Evolutionary conservation across 208 protist species (phyloP), one percentile per base, ranked within the genome.

Genomic region (Strigomonas culicis): DNA sequence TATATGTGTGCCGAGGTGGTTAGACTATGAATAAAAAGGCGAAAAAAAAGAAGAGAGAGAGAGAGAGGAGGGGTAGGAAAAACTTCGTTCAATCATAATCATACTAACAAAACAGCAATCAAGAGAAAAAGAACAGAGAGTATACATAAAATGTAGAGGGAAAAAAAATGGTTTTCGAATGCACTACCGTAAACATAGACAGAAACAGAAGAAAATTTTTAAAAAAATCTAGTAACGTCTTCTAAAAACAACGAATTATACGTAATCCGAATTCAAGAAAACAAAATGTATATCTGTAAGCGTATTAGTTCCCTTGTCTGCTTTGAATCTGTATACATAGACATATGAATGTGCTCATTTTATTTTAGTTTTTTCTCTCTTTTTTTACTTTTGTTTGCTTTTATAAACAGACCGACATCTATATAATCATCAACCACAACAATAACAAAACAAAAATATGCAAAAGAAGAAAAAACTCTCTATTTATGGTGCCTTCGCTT

Each of bases 371-470:
- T 19, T 53, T 53, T 53, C 25, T 52, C n/a, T 52, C 15, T 52
- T 52, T 52, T 52, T 52, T 7, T 52, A 28, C 22, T 25, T 59
- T 46, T 60, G 55, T 55, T 30, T 60, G 10, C 25, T 60, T 68
- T 49, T 43, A 19, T 66, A 58, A 58, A 58, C 8, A 58, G 52
- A 58, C 4, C 6, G 22, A 58, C 11, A 41, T 19, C 4, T 30
- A 36, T 58, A 11, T 39, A 4, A 58, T 7, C 4, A 8, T 32
- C 11, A 58, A 21, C 4, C 11, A 58, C 4, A 30, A 36, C 7
- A 15, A 21, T 36, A 46, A 46, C 17, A 46, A 46, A 46, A 27
- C 11, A 58, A 58, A 58, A 58, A 36, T 19, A 36, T 58, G 52
- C 4, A 61, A 47, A 25, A 41, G 46, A 46, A 49, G n/a, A 21